phyloP scores from a whole-genome alignment of 208 protist genomes.

The Trypanosoma mega region DNA sequence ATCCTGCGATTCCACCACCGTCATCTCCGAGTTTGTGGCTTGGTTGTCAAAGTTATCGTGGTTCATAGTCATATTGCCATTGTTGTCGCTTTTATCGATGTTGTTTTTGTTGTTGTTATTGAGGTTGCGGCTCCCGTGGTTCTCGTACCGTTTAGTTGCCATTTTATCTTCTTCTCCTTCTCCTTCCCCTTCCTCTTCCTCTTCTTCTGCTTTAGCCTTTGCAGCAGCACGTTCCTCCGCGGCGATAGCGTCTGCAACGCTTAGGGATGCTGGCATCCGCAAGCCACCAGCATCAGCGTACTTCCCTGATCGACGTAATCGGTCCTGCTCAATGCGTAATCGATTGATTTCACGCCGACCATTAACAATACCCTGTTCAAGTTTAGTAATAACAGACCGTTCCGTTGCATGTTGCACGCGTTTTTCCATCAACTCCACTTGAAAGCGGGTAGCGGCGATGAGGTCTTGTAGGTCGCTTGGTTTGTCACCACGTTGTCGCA shows the following conservation, averaged over 20 bases:
- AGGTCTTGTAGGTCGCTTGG: constrained; percentile 53
- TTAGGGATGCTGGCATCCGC: constrained; percentile 64
- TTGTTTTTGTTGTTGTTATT: no score
- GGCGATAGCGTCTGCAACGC: constrained; percentile 75
- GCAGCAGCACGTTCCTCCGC: constrained; percentile 8
- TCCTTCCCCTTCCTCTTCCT: constrained; percentile 26
- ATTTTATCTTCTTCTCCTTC: no score
- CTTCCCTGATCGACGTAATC: constrained; percentile 63
- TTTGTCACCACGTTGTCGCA: constrained; percentile 25
- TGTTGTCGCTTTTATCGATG: no score
- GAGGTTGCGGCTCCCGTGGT: no score
- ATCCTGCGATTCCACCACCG: no score
- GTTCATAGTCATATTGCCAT: no score
- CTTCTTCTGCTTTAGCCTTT: background rate
- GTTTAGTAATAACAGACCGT: constrained; percentile 59
- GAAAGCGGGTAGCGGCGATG: constrained; percentile 78
- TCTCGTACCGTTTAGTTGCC: no score
- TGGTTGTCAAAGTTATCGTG: no score
- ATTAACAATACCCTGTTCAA: constrained; percentile 76
- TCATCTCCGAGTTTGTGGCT: no score
- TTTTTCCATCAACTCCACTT: constrained; percentile 77
- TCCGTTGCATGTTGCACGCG: constrained; percentile 76
- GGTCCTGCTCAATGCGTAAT: constrained; percentile 87
- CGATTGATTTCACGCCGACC: constrained; percentile 66
- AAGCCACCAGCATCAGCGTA: constrained; percentile 44